Base-by-base conservation (phyloP, 2,329 filamentous ascomycete genomes). In the Neonectria punicea region DNA sequence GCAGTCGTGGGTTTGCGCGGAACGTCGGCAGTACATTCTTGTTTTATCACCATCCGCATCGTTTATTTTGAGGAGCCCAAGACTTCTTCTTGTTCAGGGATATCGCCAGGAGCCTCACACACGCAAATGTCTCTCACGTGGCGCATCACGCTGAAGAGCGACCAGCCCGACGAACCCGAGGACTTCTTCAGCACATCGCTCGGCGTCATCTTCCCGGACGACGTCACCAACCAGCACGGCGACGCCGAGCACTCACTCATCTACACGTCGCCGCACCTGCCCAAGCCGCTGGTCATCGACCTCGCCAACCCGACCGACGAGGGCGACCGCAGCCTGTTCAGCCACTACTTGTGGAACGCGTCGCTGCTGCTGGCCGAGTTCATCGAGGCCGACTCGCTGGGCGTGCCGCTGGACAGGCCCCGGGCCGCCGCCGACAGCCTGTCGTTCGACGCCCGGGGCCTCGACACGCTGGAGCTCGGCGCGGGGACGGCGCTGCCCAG, bases 321-420 rank as follows among this genome's bases (percentile, higher is more conserved):
- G 59, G 78, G 83, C 32, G 86, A 89, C 70, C 80, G 89, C 54
- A 77, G 79, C 20, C 83, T 93, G 49, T 93, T 92, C 75, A 88
- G 89, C 66, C 91, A 93, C 75, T 92, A 90, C 76, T 79, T 93
- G 28, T 93, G 91, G 91, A 93, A 93, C 78, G 84, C 90, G 7
- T 84, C 82, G 18, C 76, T 89, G 53, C 77, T 86, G 67, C 80
- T 88, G 1, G 86, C 85, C 9, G 86, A 88, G 77, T 79, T 87
- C 30, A 78, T 89, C 60, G 87, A 89, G 75, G 81, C 81, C 8
- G 84, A 82, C 46, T 79, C 82, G 6, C 70, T 86, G 22, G 70
- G 70, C 14, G 47, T 66, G 9, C 47, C 59, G 9, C 67, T 73
- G 8, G 65, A 70, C 22, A 63, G 58, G 46, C 51, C 67, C 6